Evolutionary conservation across 2,329 filamentous ascomycete species (phyloP), one percentile per base, ranked within the genome.

Genomic region (Phoma sp.): DNA sequence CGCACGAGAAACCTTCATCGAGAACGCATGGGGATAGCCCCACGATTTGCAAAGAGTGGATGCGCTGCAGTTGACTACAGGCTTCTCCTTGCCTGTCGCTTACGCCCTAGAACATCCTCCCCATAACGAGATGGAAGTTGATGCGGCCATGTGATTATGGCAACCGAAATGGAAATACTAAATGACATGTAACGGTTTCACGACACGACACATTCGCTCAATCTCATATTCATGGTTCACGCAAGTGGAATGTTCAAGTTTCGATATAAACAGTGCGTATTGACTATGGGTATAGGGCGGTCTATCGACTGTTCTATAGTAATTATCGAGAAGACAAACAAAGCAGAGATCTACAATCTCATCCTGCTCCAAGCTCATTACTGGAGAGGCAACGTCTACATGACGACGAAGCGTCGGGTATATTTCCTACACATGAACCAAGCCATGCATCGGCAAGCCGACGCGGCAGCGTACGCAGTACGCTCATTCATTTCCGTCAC

Each of bases 351-450:
- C 25, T 42, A 28, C 17, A n/a, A 42, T 29, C 34, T 40, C 20
- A 23, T 26, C 42, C 52, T 40, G 5, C 51, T 45, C 51, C 51
- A 54, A 45, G 28, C 28, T 54, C 45, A 46, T 54, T 40, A 29
- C 39, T 43, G 30, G 39, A 57, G 50, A 52, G 43, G 51, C 39
- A 37, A 50, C 17, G 29, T 49, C 32, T 42, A 49, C 47, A 45
- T 60, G 59, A 60, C 61, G 65, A 53, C 63, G 55, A 39, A 54
- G 60, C 61, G 63, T 66, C 65, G 65, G 65, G 65, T 67, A 67
- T 67, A 57, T 58, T 61, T 61, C 50, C 51, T 46, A 47, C 54
- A 53, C 47, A 49, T 46, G 26, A 39, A 21, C 34, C 51, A 36
- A 54, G 33, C 46, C 36, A 28, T 42, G 38, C 43, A 48, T 62